Evolutionary conservation across 331 rosid genomes (phyloP).

Genomic region (Spiraea crenata): DNA sequence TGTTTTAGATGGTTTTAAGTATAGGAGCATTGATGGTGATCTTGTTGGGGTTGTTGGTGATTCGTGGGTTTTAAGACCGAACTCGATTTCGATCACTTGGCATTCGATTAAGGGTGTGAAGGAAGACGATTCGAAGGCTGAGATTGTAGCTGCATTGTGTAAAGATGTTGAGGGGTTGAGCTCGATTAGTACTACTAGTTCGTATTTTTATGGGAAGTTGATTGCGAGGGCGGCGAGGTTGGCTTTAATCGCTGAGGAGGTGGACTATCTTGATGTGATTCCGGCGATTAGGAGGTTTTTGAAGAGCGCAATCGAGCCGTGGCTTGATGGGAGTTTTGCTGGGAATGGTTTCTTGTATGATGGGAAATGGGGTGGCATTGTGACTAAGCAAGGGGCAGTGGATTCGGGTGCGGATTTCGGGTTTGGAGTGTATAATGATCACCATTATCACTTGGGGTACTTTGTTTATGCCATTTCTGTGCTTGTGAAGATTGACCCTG

Average conservation of each 20-base stretch:
- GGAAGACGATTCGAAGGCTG: slow-evolving; percentile 39
- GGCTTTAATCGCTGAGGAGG: slow-evolving; percentile 72
- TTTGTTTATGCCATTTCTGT: neutral
- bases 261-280: slow-evolving; percentile 39
- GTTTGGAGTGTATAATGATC: slow-evolving; percentile 69
- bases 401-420: slow-evolving; percentile 62
- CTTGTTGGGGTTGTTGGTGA: slow-evolving; percentile 75
- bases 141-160: slow-evolving; percentile 48
- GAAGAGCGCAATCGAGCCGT: slow-evolving; percentile 5
- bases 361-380: slow-evolving; percentile 66
- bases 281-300: slow-evolving; percentile 41
- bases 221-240: slow-evolving; percentile 19
- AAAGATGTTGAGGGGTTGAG: slow-evolving; percentile 39
- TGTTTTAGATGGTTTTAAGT: slow-evolving; percentile 54
- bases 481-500: too few relatives aligned
- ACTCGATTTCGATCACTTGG: slow-evolving; percentile 65
- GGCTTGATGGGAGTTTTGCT: too few relatives aligned
- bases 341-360: slow-evolving; percentile 38
- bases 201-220: slow-evolving; percentile 57
- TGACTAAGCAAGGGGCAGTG: slow-evolving; percentile 55
- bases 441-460: slow-evolving; percentile 65
- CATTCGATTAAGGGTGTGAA: slow-evolving; percentile 60
- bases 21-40: slow-evolving; percentile 73
- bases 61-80: slow-evolving; percentile 55
- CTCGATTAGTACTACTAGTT: slow-evolving; percentile 35